phyloP scores from a whole-genome alignment of 169 alveolate species.

The Eimeria falciformis region DNA sequence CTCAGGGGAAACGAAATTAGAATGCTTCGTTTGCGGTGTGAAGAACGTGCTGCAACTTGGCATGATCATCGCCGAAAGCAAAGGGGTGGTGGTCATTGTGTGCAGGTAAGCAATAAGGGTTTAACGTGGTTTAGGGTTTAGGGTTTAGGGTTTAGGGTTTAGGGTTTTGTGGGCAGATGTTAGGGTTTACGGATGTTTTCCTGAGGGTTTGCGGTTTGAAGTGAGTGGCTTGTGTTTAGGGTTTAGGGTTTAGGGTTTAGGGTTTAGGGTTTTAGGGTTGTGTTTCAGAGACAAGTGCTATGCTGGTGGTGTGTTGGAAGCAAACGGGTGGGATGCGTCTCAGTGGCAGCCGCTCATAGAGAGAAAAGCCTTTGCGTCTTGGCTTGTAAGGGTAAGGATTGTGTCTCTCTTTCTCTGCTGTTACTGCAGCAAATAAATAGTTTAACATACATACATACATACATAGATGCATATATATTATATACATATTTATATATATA shows the following conservation, averaged over 20 bases:
- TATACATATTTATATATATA: too few relatives aligned
- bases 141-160: constrained; percentile 26
- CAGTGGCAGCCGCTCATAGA: constrained; percentile 65
- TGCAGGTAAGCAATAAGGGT: constrained; percentile 38
- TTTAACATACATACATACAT: too few relatives aligned
- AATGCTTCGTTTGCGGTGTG: background rate
- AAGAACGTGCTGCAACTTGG: background rate
- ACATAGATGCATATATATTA: too few relatives aligned
- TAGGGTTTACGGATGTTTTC: background rate
- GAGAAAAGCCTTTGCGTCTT: background rate
- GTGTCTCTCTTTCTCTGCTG: too few relatives aligned
- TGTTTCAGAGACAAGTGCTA: constrained; percentile 17
- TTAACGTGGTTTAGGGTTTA: background rate
- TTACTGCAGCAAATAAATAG: too few relatives aligned
- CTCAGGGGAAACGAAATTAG: background rate
- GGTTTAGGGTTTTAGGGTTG: constrained; percentile 24
- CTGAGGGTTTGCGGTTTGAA: background rate
- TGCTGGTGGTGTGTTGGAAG: constrained; percentile 43
- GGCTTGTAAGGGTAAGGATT: background rate
- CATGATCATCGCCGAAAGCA: background rate
- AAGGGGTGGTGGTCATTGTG: constrained; percentile 52
- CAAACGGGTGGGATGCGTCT: constrained; percentile 6
- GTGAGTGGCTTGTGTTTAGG: background rate
- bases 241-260: constrained; percentile 27
- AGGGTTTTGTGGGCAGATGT: background rate